phyloP scores from a whole-genome alignment of 139 green algal genomes.

The Chlamydomonas incerta region DNA sequence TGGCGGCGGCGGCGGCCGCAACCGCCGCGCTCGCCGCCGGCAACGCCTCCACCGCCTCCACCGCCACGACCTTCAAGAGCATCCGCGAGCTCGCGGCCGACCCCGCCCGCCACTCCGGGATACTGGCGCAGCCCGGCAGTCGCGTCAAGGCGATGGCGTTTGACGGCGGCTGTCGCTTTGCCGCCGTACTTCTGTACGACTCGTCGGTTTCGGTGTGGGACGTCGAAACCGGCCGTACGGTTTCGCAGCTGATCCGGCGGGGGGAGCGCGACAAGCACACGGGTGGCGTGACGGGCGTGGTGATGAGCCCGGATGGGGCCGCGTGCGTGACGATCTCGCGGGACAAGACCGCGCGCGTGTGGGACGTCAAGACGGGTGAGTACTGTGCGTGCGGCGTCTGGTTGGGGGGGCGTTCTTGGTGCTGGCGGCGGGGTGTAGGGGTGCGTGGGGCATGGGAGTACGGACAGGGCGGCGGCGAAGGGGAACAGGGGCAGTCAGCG shows the following conservation, averaged over 20 bases:
- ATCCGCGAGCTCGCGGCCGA: too few species aligned
- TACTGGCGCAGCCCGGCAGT: constrained; percentile 59
- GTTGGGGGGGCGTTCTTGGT: too few species aligned
- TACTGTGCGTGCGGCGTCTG: too few species aligned
- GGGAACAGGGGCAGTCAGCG: too few species aligned
- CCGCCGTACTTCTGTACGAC: constrained; percentile 69
- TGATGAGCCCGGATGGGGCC: constrained; percentile 22
- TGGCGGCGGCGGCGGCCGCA: not conserved
- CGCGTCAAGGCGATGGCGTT: constrained; percentile 71
- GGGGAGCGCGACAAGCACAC: not conserved
- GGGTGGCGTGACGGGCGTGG: not conserved
- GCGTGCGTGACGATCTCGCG: constrained; percentile 65
- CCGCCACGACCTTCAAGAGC: too few species aligned
- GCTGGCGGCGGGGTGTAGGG: too few species aligned
- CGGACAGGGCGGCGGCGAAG: too few species aligned
- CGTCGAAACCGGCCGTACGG: not conserved
- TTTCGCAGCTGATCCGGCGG: not conserved
- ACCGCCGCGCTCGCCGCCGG: not conserved
- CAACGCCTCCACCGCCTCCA: too few species aligned
- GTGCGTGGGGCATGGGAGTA: too few species aligned
- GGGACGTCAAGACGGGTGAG: not conserved
- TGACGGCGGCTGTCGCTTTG: constrained; percentile 17
- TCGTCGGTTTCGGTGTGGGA: constrained; percentile 53
- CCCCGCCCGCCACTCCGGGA: not conserved
- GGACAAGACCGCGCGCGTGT: constrained; percentile 41